Evolutionary conservation across 208 protist species (phyloP), one percentile per base, ranked within the genome.

Genomic region (Leishmania lainsoni): DNA sequence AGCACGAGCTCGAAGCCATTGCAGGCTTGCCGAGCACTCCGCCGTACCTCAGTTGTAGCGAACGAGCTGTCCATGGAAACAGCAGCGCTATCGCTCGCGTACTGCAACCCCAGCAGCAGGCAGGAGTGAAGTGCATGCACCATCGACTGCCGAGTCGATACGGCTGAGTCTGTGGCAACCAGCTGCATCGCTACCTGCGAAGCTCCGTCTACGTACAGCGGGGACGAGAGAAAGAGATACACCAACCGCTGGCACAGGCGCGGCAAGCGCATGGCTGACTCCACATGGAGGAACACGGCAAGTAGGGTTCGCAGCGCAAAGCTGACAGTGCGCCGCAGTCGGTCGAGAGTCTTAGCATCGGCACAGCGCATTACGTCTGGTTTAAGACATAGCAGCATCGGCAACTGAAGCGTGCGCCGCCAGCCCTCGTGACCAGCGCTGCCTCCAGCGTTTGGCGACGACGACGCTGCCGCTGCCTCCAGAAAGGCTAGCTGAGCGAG

Each of bases 401-500:
- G 92, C 32, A 97, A 86, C 75, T 95, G 91, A 68, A 97, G 86
- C 9, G 87, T 81, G 4, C 94, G 87, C 8, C 78, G 66, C 94
- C 94, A 97, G 54, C 92, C 89, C 56, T 85, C 78, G n/a, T 32
- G 63, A n/a, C n/a, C 56, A 45, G 48, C n/a, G 20, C 29, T 71
- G 58, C 68, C 16, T 39, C 32, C 69, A 80, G 56, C 75, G 26
- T n/a, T 1, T 32, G 76, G 48, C 20, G 75, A 68, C 5, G 68
- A 79, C 1, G 81, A 72, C 10, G 81, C 35, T 9, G 82, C 82
- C n/a, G 77, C 73, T 39, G 82, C 72, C 61, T 91, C 74, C 39
- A 97, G 85, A 65, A 90, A 95, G n/a, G 89, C 88, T 49, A 96
- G 85, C 78, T 96, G 94, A 22, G 87, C 79, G 16, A 96, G 83